Percentiles rank a stretch among this genome's conserved stretches.
Evolutionary conservation across 805 yeast species (phyloP).

Genomic region (Suhomyces kilbournensis): DNA sequence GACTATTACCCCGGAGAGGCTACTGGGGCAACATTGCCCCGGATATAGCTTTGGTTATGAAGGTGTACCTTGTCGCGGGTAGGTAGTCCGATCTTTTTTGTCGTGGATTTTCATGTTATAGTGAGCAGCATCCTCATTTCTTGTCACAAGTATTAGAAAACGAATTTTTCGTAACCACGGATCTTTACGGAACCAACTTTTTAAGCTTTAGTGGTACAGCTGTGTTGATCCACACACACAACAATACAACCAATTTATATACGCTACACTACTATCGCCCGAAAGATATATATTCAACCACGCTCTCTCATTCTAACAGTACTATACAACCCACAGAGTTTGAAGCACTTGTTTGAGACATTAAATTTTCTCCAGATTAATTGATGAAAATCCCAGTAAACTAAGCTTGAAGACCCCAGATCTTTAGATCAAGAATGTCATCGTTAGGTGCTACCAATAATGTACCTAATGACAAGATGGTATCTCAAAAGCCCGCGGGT

Average conservation of each 20-base stretch:
- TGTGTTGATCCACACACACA: neutral
- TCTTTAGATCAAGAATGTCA: neutral
- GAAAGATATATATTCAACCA: neutral
- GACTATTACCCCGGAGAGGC: neutral
- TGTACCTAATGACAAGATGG: neutral
- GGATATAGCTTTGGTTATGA: neutral
- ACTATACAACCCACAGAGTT: neutral
- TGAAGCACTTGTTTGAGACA: neutral
- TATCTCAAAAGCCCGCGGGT: neutral
- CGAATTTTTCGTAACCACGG: neutral
- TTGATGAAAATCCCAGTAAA: neutral
- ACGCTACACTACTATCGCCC: neutral
- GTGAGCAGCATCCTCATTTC: neutral
- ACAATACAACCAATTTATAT: neutral
- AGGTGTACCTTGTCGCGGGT: neutral
- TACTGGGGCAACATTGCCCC: neutral
- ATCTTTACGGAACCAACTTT: neutral
- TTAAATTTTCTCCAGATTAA: neutral
- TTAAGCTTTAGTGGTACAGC: neutral
- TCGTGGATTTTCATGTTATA: neutral
- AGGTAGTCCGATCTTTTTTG: neutral
- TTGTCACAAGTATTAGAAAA: neutral
- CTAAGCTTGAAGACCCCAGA: neutral
- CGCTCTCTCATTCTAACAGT: neutral
- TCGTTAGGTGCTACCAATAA: neutral